Base-by-base conservation (phyloP, 805 yeast genomes). In the Kockiozyma suomiensis region DNA sequence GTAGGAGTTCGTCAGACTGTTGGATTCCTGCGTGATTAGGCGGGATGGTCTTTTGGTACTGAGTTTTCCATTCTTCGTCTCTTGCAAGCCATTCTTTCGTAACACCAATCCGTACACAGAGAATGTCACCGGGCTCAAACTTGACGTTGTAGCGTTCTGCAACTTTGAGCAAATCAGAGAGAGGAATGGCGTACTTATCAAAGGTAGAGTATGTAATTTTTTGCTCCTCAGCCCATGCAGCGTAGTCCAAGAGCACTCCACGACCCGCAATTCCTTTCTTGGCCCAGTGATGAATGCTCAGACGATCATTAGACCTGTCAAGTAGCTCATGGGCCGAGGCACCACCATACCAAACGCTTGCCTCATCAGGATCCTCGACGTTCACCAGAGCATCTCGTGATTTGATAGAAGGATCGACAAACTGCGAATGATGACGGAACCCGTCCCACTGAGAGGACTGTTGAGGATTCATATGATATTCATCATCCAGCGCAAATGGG, bases 381-480 rank as follows among this genome's bases (percentile, higher is more conserved):
- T 17, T 42, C 15, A 45, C 43, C 42, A 32, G 15, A 17, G 33
- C 56, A 7, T 42, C 58, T 35, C 58, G 28, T 2, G 54, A 50
- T 21, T 47, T 54, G 6, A 53, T 51, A 23, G 57, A 49, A 7
- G 51, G 43, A 48, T 63, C 61, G 26, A 59, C 56, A 13, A 63
- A 67, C 45, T 70, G 73, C 8, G 66, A 58, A 58, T 67, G 69
- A 52, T 72, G 75, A 13, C 74, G 62, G 49, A 72, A 64, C 10
- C 75, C 75, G 52, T 72, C 75, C 74, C 74, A 72, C 61, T 72
- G 75, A 15, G 73, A 69, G 26, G 72, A 66, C 25, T 65, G 66
- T 58, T 72, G 75, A 2, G 75, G 73, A 56, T 72, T 72, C 50
- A 71, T 55, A 23, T 38, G 45, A 52, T 65, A 65, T 49, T 68